phyloP scores from a whole-genome alignment of 2,329 filamentous ascomycete genomes.

The Colletotrichum chlorophyti region DNA sequence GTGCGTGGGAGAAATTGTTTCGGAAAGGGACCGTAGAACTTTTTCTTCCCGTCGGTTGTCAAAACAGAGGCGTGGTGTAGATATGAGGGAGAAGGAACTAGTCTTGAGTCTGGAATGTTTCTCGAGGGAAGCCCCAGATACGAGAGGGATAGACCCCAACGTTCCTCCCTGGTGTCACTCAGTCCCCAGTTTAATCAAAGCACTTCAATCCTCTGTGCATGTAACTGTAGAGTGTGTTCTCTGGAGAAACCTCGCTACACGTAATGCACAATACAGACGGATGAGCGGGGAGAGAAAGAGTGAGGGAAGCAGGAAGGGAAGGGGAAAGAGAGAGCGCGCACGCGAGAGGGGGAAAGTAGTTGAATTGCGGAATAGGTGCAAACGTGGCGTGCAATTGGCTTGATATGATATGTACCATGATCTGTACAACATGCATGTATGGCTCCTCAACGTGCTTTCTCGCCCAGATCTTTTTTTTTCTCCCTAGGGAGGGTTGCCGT shows the following conservation, averaged over 20 bases:
- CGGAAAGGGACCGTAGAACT: slow-evolving; percentile 3
- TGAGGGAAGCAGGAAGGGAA: not conserved
- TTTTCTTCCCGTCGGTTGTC: not conserved
- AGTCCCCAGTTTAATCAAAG: too few relatives aligned
- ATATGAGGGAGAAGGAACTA: slow-evolving; percentile 14
- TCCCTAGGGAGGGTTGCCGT: not conserved
- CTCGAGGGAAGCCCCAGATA: slow-evolving; percentile 21
- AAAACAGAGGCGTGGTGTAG: not conserved
- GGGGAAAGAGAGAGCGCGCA: not conserved
- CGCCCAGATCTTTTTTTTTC: too few relatives aligned
- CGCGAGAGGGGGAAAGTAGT: too few relatives aligned
- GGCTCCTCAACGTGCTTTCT: too few relatives aligned
- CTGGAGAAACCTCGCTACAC: too few relatives aligned
- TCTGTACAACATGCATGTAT: not conserved
- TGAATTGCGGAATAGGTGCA: not conserved
- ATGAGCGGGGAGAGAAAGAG: not conserved
- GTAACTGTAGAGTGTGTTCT: too few relatives aligned
- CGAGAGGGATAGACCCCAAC: slow-evolving; percentile 24
- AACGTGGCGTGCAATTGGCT: not conserved
- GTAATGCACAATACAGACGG: not conserved
- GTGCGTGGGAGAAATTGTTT: not conserved
- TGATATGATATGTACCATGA: not conserved
- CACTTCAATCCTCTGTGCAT: too few relatives aligned
- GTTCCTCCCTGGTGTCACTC: slow-evolving; percentile 28
- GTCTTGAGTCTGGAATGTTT: slow-evolving; percentile 19